phyloP scores from a whole-genome alignment of 139 green algal genomes.

The Microglena sp. region DNA sequence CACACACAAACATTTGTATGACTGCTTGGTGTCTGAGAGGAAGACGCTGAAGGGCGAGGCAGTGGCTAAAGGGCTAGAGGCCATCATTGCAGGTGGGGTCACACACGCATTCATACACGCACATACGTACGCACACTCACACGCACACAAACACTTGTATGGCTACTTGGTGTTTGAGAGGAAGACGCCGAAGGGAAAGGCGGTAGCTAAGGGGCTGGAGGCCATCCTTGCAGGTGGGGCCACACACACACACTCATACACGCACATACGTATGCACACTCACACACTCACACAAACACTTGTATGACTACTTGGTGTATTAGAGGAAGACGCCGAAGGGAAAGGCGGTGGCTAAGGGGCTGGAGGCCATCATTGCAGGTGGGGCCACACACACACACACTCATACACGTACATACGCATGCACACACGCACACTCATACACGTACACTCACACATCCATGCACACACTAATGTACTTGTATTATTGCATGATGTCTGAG shows the following conservation, averaged over 20 bases:
- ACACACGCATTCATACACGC: not conserved
- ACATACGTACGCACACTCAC: not conserved
- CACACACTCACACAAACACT: too few species aligned
- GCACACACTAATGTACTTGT: too few species aligned
- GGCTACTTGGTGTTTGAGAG: not conserved
- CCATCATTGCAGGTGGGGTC: conserved; percentile 5
- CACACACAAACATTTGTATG: too few species aligned
- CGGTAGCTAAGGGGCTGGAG: conserved; percentile 34
- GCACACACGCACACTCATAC: not conserved
- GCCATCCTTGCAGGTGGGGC: conserved; percentile 20
- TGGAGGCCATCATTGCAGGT: conserved; percentile 32
- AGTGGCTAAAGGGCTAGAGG: conserved; percentile 30
- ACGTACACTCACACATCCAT: too few species aligned
- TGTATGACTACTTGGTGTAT: too few species aligned
- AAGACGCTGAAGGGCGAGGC: conserved; percentile 19
- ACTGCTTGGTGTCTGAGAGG: conserved; percentile 10
- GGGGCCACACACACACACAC: not conserved
- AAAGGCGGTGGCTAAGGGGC: conserved; percentile 12
- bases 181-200: too few species aligned
- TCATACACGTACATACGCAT: not conserved
- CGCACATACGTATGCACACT: too few species aligned
- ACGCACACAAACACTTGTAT: not conserved
- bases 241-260: too few species aligned
- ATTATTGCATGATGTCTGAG: not conserved
- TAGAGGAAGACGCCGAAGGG: conserved; percentile 22